Evolutionary conservation across 371 early-diverging fungal species (phyloP).

Genomic region (Smittium culicis): DNA sequence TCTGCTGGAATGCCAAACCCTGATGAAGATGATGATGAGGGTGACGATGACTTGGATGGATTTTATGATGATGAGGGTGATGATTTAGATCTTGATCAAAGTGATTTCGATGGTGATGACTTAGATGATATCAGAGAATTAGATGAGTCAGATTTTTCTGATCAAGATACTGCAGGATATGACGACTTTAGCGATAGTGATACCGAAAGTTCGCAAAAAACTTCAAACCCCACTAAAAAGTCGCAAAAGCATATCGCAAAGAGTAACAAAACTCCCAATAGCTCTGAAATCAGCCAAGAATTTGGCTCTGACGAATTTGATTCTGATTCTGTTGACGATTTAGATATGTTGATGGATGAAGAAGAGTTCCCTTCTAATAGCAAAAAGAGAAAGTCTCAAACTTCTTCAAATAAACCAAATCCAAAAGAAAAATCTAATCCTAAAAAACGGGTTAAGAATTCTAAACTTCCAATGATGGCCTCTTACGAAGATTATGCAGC

Average conservation of each 20-base stretch:
- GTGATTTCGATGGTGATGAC: conserved; percentile 30
- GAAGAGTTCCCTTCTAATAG: neutral
- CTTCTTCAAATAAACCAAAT: neutral
- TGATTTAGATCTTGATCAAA: conserved; percentile 34
- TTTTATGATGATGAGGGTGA: conserved; percentile 33
- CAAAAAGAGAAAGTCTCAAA: neutral
- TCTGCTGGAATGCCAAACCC: conserved; percentile 52
- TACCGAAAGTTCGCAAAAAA: conserved; percentile 19
- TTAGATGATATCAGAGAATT: conserved; percentile 36
- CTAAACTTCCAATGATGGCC: conserved; percentile 50
- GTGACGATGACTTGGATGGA: conserved; percentile 23
- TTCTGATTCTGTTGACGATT: conserved; percentile 10
- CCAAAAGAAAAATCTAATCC: conserved; percentile 5
- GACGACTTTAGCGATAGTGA: conserved; percentile 27
- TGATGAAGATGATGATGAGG: conserved; percentile 28
- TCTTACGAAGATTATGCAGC: conserved; percentile 58
- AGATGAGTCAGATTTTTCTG: conserved; percentile 31
- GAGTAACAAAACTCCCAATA: neutral
- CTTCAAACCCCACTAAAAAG: conserved; percentile 25
- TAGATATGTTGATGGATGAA: conserved; percentile 9
- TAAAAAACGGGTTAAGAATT: conserved; percentile 42
- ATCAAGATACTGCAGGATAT: conserved; percentile 28
- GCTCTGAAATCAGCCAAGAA: neutral
- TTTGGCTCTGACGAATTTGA: neutral
- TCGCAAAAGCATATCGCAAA: conserved; percentile 11